A percentile compares a stretch with the other conserved stretches of the same genome.
Evolutionary conservation across 768 basidiomycete genomes (phyloP).

Genomic region (Agaricus bisporus): DNA sequence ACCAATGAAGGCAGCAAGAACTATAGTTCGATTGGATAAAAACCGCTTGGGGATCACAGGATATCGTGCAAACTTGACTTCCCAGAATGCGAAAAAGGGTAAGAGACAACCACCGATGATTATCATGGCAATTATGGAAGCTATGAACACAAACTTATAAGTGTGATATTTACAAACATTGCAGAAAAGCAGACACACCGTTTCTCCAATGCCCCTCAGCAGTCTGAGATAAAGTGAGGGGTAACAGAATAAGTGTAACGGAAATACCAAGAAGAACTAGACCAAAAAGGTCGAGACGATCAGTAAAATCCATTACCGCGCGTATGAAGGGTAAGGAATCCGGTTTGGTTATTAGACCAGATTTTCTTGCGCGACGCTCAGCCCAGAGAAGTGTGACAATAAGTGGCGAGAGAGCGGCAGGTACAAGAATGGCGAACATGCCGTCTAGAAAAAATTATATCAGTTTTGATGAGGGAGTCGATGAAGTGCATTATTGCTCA

Average conservation of each 20-base stretch:
- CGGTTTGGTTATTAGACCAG: constrained; percentile 20
- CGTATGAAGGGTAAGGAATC: constrained; percentile 11
- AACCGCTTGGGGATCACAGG: constrained; percentile 62
- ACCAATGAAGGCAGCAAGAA: constrained; percentile 54
- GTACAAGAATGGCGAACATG: constrained; percentile 55
- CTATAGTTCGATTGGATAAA: constrained; percentile 49
- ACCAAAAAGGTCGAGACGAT: constrained; percentile 43
- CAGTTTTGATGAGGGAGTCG: not conserved
- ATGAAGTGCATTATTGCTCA: constrained; percentile 24
- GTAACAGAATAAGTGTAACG: constrained; percentile 47
- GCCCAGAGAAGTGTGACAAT: constrained; percentile 52
- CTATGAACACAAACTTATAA: constrained; percentile 23
- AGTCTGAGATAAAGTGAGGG: constrained; percentile 42
- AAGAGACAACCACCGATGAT: constrained; percentile 38
- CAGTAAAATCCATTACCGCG: constrained; percentile 18
- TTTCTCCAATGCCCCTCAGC: constrained; percentile 38
- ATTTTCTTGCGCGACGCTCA: constrained; percentile 38
- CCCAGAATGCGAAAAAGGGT: constrained; percentile 39
- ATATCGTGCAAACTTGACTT: constrained; percentile 41
- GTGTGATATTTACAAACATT: not conserved
- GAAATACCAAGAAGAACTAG: constrained; percentile 44
- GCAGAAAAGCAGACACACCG: constrained; percentile 25
- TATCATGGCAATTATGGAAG: constrained; percentile 47
- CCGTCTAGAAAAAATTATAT: constrained; percentile 28
- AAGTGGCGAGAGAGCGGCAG: constrained; percentile 42